Evolutionary conservation across 2,329 filamentous ascomycete species (phyloP).

Genomic region (Colletotrichum kahawae): DNA sequence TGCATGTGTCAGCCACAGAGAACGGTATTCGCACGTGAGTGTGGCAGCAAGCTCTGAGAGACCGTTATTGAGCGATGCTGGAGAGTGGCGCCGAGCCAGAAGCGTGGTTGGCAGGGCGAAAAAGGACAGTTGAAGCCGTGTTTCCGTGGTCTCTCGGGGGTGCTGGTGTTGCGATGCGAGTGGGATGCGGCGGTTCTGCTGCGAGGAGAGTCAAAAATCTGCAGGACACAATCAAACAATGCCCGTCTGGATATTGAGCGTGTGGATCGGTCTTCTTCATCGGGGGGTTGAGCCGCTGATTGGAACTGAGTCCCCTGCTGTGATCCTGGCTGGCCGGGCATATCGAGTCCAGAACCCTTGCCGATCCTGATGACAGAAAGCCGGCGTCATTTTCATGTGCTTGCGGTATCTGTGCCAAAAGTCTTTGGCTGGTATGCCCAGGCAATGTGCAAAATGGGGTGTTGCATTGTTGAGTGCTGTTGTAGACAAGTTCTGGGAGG

Average conservation of each 20-base stretch:
- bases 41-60: not conserved
- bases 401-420: not conserved
- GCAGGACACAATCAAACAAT: not conserved
- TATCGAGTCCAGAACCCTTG: not conserved
- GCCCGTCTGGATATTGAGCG: not conserved
- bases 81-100: not conserved
- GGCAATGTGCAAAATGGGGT: not conserved
- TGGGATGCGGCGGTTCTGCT: not conserved
- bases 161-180: not conserved
- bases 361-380: not conserved
- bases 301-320: not conserved
- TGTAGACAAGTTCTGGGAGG: not conserved
- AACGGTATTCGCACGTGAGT: slow-evolving; percentile 1
- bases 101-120: not conserved
- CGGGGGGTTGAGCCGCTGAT: not conserved
- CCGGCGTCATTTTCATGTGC: not conserved
- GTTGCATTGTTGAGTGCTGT: not conserved
- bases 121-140: not conserved
- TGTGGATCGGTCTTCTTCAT: slow-evolving; percentile 1
- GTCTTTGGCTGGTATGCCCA: not conserved
- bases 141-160: not conserved
- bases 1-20: slow-evolving; percentile 1
- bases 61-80: not conserved
- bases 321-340: not conserved
- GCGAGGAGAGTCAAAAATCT: slow-evolving; percentile 13